Base-by-base conservation (phyloP, 23 red algal species). In the Gracilaria caudata region DNA sequence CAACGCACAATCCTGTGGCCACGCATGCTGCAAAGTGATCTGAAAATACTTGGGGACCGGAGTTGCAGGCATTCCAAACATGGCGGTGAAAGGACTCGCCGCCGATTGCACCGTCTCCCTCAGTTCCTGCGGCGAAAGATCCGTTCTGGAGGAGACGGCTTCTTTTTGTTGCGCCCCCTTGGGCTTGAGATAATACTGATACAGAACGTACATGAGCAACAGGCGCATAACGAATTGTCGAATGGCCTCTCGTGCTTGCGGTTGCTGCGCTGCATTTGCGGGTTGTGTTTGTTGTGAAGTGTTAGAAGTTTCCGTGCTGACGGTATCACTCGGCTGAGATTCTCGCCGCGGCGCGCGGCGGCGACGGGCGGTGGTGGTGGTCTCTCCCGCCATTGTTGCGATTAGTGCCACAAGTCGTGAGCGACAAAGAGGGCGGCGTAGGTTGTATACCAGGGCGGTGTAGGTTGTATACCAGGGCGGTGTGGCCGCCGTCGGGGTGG, bases 161-260 rank as follows among this genome's bases (percentile, higher is more conserved):
- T 37, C 0, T 30, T 7, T n/a, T 66, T 41, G 40, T 28, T 55
- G 47, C 21, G 9, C 36, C 5, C 39, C 7, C 16, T 60, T 55
- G 1, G 80, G 80, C 60, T 89, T 89, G 55, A 75, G 21, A 20
- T 89, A 89, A 73, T 64, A 89, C 28, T 89, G 71, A 54, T 89
- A 89, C 49, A 89, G 10, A 30, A 79, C 34, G 30, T 89, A 89
- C 85, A 89, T 79, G 35, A 89, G 71, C 39, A 77, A 24, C 33
- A 77, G 12, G 17, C 85, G 72, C 35, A 89, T 36, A 21, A 68
- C 43, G 61, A 89, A 64, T 39, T 89, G 85, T 0, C 85, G 85
- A 35, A 89, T 26, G 7, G 74, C 71, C 19, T 32, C 25, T 21
- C 2, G 2, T 2, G 34, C 4, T 41, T 9, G 65, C 35, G 34